Evolutionary conservation across 805 yeast species (phyloP), one percentile per base, ranked within the genome.

Genomic region (Pichia cabralensis): DNA sequence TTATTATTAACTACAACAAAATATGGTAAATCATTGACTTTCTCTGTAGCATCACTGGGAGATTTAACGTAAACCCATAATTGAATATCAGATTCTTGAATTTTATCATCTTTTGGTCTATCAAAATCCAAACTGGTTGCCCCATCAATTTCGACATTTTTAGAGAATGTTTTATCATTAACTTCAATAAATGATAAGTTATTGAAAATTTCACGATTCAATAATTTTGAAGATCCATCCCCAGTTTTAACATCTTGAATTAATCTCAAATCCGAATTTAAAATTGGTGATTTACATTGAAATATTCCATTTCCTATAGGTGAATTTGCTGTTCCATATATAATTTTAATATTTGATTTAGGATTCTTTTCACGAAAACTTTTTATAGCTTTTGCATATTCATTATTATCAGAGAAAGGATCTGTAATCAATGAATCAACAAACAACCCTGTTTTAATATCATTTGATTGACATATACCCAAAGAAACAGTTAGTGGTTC

Each of bases 101-200:
- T 30, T 24, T 30, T 20, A 17, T 22, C 25, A 19, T 15, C 31
- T 8, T 13, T 26, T 4, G 23, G 22, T 5, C 15, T 27, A 11
- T 27, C 31, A 6, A 47, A 14, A 8, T 41, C 31, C 13, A 42
- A 29, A 3, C 38, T 24, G 8, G 39, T 39, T 8, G 42, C 47
- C 6, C 47, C 41, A 6, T 40, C 43, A 20, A 46, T 39, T 7
- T 34, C 35, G 2, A 31, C 34, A 13, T 34, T 23, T 17, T 43
- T 40, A 9, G 26, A 21, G 12, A 32, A 41, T 2, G 28, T 16
- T 9, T 21, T 14, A 26, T 45, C 43, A 19, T 49, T 41, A 9
- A 58, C 46, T 32, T 56, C 61, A 16, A 52, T 27, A 19, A 58
- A 41, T 28, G 56, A 57, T 8, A 56, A 34, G 27, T 54, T 46